Percentiles rank a stretch among this genome's conserved stretches.
Conservation (phyloP, 148 eudicot genomes). For the Silene latifolia region DNA sequence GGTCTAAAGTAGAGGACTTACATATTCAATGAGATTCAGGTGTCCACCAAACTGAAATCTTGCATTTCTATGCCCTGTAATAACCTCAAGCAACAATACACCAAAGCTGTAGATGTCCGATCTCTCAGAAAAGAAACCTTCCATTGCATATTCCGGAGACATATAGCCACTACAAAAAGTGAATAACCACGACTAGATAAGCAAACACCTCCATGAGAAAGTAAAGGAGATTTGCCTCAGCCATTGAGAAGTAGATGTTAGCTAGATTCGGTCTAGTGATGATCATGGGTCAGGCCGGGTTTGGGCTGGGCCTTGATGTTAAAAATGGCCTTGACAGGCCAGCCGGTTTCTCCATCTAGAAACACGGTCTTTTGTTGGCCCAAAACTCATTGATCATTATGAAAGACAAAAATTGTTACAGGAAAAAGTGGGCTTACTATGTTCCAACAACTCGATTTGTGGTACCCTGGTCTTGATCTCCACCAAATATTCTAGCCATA, state of each 20-base stretch:
- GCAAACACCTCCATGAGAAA: not conserved
- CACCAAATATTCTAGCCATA: constrained; percentile 49
- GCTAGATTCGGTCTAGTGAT: not conserved
- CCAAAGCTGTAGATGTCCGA: constrained; percentile 85
- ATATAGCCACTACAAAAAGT: constrained; percentile 57
- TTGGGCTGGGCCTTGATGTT: no score
- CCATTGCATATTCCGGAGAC: constrained; percentile 85
- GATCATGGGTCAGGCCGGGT: no score
- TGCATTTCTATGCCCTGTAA: constrained; percentile 51
- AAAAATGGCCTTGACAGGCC: no score
- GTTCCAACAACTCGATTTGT: constrained; percentile 56
- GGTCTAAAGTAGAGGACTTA: constrained; percentile 32
- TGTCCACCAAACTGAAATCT: constrained; percentile 44
- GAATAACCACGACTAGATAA: not conserved
- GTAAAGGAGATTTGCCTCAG: not conserved
- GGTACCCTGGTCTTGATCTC: constrained; percentile 36
- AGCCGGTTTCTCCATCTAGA: no score
- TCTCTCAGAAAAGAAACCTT: constrained; percentile 65
- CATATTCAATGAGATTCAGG: constrained; percentile 50
- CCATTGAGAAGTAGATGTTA: not conserved
- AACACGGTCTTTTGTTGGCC: no score
- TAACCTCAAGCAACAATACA: constrained; percentile 55
- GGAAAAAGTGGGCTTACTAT: constrained; percentile 30
- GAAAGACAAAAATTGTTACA: not conserved
- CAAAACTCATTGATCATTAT: not conserved